A percentile compares a stretch with the other conserved stretches of the same genome.
Conservation (phyloP, 2,329 filamentous ascomycete species). For the Aspergillus hortae region DNA sequence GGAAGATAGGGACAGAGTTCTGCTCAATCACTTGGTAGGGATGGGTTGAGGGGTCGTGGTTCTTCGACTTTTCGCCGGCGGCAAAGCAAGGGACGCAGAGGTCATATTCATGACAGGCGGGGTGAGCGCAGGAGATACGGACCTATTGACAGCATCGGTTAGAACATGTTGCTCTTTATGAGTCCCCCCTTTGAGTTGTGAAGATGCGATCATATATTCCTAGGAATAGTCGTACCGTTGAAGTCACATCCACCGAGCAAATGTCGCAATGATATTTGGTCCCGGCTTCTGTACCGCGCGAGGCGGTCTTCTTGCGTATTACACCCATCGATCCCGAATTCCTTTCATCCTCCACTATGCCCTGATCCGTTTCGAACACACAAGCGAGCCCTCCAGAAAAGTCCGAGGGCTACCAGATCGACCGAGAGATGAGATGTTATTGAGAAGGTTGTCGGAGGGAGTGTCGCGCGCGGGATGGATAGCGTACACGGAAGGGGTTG, state of each 20-base stretch:
- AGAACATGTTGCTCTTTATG: neutral
- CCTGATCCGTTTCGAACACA: conserved; percentile 30
- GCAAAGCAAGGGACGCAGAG: conserved; percentile 95
- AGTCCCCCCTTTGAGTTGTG: no score
- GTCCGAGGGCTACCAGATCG: conserved; percentile 20
- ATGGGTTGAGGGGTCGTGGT: conserved; percentile 83
- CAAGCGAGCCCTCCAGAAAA: conserved; percentile 25
- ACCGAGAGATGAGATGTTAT: conserved; percentile 4
- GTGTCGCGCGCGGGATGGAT: neutral
- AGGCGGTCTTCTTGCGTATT: conserved; percentile 91
- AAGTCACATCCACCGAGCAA: conserved; percentile 94
- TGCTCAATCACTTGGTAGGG: conserved; percentile 94
- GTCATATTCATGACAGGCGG: conserved; percentile 87
- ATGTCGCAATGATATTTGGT: conserved; percentile 97
- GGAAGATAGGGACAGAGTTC: conserved; percentile 96
- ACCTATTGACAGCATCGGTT: conserved; percentile 56
- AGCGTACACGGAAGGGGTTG: conserved; percentile 3
- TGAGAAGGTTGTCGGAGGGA: conserved; percentile 2
- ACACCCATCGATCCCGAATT: conserved; percentile 67
- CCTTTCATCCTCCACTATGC: conserved; percentile 38
- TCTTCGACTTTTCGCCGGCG: conserved; percentile 72
- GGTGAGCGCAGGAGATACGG: conserved; percentile 85
- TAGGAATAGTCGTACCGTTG: conserved; percentile 64
- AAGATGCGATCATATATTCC: neutral
- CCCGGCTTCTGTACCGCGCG: conserved; percentile 78